These are phyloP conservation scores for Hypericum perforatum DNA, from an alignment of 345 rosid genomes.

Conservation along the genomic window DNA sequence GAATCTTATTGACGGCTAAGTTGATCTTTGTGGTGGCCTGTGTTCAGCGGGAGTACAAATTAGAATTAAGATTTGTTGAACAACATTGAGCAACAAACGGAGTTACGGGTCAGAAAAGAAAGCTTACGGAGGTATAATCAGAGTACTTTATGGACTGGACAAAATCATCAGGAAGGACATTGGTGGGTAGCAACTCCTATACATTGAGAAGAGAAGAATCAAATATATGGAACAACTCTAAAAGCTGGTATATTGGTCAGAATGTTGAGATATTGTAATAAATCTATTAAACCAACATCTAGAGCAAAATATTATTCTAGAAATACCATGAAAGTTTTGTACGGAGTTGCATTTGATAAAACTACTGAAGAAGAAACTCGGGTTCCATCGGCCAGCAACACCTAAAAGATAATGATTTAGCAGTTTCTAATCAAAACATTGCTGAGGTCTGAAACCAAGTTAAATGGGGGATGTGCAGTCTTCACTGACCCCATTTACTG, in stretches of 20 bases:
- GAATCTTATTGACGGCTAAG: slow-evolving; percentile 55
- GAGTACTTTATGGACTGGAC: slow-evolving; percentile 41
- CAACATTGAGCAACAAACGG: neutral
- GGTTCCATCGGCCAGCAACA: slow-evolving; percentile 66
- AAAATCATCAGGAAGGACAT: slow-evolving; percentile 61
- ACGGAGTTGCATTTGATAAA: slow-evolving; percentile 86
- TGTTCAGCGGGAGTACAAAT: neutral
- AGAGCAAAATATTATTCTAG: too few species aligned
- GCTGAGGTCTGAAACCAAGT: slow-evolving; percentile 12
- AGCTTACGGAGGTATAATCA: slow-evolving; percentile 76
- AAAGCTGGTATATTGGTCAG: too few species aligned
- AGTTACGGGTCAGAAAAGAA: neutral
- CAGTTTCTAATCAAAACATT: slow-evolving; percentile 16
- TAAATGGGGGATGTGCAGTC: slow-evolving; percentile 4
- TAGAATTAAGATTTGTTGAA: too few species aligned
- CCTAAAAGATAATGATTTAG: slow-evolving; percentile 28
- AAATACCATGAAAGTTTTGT: slow-evolving; percentile 69
- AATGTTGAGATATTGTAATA: too few species aligned
- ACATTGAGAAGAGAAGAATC: slow-evolving; percentile 7
- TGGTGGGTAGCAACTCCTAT: slow-evolving; percentile 66
- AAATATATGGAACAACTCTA: too few species aligned
- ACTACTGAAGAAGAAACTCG: slow-evolving; percentile 50
- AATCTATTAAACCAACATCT: too few species aligned
- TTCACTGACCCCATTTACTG: slow-evolving; percentile 19
- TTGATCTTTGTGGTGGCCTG: slow-evolving; percentile 79